phyloP scores from a whole-genome alignment of 768 basidiomycete species.

The Auricularia sp. region DNA sequence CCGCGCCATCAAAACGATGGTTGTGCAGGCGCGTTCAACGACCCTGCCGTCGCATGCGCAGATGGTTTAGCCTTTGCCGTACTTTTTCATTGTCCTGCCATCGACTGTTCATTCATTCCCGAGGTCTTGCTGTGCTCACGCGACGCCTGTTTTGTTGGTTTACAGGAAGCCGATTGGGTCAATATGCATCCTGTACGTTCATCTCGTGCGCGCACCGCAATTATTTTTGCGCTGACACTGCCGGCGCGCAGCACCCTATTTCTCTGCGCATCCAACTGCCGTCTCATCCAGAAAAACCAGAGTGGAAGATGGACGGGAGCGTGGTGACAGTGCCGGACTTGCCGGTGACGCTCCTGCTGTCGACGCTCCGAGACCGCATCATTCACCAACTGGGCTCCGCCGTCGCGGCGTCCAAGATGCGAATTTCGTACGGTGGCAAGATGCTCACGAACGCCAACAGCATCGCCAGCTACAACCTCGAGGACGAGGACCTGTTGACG shows the following conservation, averaged over 20 bases:
- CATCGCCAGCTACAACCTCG: slow-evolving; percentile 80
- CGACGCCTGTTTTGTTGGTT: neutral
- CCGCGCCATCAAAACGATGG: neutral
- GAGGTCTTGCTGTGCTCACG: neutral
- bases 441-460: slow-evolving; percentile 81
- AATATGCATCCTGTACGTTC: slow-evolving; percentile 68
- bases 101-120: neutral
- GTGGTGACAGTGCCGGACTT: slow-evolving; percentile 71
- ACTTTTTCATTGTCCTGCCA: neutral
- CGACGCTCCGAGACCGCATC: slow-evolving; percentile 84
- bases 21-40: neutral
- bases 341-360: slow-evolving; percentile 75
- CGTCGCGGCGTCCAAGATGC: slow-evolving; percentile 71
- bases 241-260: slow-evolving; percentile 59
- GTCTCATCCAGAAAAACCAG: slow-evolving; percentile 69
- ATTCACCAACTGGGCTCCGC: slow-evolving; percentile 66
- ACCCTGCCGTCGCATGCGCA: too few relatives aligned
- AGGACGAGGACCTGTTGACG: slow-evolving; percentile 78
- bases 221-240: slow-evolving; percentile 5
- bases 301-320: slow-evolving; percentile 86
- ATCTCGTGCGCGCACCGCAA: neutral
- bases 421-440: slow-evolving; percentile 70
- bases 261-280: slow-evolving; percentile 80
- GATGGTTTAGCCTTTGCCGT: neutral
- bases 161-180: slow-evolving; percentile 60